Conservation (phyloP, 2,329 filamentous ascomycete species). For the Epichloe coenophiala region DNA sequence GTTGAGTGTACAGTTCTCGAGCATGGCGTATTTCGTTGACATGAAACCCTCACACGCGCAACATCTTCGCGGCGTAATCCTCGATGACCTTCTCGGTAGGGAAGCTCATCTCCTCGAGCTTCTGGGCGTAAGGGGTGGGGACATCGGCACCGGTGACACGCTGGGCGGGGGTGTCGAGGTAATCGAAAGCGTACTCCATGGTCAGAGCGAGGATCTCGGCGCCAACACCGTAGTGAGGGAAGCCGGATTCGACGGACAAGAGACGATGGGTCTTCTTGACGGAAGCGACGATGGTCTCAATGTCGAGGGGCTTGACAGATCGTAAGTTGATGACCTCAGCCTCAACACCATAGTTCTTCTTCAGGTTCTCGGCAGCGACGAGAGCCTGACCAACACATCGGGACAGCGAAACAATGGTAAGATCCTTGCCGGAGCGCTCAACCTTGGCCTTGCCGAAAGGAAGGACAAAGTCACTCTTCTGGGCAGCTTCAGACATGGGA, state of each 20-base stretch:
- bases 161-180: slow-evolving; percentile 85
- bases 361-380: slow-evolving; percentile 75
- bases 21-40: neutral
- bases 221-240: slow-evolving; percentile 85
- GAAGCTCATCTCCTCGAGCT: slow-evolving; percentile 92
- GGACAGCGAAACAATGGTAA: slow-evolving; percentile 89
- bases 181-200: slow-evolving; percentile 98
- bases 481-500: slow-evolving; percentile 93
- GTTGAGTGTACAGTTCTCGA: neutral
- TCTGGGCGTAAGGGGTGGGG: slow-evolving; percentile 85
- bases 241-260: slow-evolving; percentile 86
- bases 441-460: slow-evolving; percentile 99
- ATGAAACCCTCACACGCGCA: slow-evolving; percentile 48
- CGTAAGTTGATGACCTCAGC: slow-evolving; percentile 96
- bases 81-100: slow-evolving; percentile 81
- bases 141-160: slow-evolving; percentile 95
- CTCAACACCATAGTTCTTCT: slow-evolving; percentile 93
- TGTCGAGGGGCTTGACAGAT: slow-evolving; percentile 90
- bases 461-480: slow-evolving; percentile 91
- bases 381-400: slow-evolving; percentile 91
- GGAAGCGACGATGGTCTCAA: slow-evolving; percentile 89
- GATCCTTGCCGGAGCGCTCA: slow-evolving; percentile 86
- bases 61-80: slow-evolving; percentile 76
- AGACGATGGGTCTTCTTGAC: slow-evolving; percentile 97
- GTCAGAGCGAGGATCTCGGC: slow-evolving; percentile 87